Base-by-base conservation (phyloP, 164 flowering plant genomes). In the Liquidambar formosana region DNA sequence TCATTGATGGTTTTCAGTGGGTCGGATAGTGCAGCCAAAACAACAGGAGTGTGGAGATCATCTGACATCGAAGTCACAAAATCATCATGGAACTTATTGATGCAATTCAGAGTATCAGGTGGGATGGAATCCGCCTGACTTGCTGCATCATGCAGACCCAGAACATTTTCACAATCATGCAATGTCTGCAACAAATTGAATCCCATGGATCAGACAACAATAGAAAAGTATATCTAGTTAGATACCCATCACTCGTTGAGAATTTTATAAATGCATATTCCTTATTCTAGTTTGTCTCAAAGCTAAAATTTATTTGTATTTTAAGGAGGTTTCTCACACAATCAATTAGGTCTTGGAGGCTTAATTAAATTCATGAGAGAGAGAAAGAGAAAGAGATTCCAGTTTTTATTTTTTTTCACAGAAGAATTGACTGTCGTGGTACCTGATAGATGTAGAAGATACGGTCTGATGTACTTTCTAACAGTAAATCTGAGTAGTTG, bases 381-480 rank as follows among this genome's bases (percentile, higher is more conserved):
- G 47, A 66, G 21, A 53, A 21, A 60, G 18, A 60, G 25, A 58
- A 13, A 59, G 33, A 46, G 3, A 22, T 45, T 33, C 1, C 27
- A 25, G 13, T 54, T 54, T 1, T 27, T n/a, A n/a, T n/a, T 27
- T 49, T 9, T 23, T 63, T 43, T 12, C 8, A 46, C 23, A 23
- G 52, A 61, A 21, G 56, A 47, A 16, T 12, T 11, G 10, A 19
- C 63, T 13, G 41, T 43, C 41, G 48, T 63, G 22, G 27, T 78
- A 94, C 99, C 97, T 94, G 97, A 82, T 87, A 95, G 53, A 95
- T 95, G 80, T 95, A 95, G 76, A 80, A 95, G 57, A 84, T 65
- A 44, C 99, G 94, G 43, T 95, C 97, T 15, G 99, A 95, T 70
- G 97, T 94, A 88, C 82, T 85, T 78, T 95, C 97, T 63, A 95